A percentile compares a stretch with the other conserved stretches of the same genome.
Conservation (phyloP, 805 yeast genomes). For the Candida pseudofarinosa region DNA sequence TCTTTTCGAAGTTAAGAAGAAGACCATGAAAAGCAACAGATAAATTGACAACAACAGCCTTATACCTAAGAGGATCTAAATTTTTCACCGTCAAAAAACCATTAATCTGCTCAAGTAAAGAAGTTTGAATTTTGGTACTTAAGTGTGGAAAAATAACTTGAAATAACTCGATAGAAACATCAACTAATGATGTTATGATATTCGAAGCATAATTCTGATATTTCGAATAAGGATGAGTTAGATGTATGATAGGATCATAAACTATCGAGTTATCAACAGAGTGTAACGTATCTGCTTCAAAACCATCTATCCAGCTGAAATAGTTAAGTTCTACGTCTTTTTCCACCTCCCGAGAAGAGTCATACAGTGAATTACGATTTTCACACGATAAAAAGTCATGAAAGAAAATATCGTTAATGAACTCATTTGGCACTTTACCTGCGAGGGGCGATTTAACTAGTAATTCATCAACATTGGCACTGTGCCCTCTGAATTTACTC, state of each 20-base stretch:
- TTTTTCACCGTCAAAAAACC: constrained; percentile 40
- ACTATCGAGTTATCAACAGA: constrained; percentile 25
- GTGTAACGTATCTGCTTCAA: constrained; percentile 21
- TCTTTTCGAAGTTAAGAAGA: constrained; percentile 20
- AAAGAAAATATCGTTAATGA: constrained; percentile 1
- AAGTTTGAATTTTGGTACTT: constrained; percentile 75
- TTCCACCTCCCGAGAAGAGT: constrained; percentile 18
- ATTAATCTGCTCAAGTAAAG: constrained; percentile 78
- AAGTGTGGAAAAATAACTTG: constrained; percentile 66
- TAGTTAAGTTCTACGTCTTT: constrained; percentile 17
- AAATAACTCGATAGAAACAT: constrained; percentile 73
- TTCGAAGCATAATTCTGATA: constrained; percentile 20
- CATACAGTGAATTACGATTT: not conserved
- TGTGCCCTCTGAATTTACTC: constrained; percentile 36
- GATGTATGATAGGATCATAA: constrained; percentile 28
- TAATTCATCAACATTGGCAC: constrained; percentile 33
- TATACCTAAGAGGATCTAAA: constrained; percentile 27
- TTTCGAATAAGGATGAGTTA: constrained; percentile 23
- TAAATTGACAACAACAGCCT: constrained; percentile 57
- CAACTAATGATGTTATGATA: constrained; percentile 49
- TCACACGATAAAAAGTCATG: not conserved
- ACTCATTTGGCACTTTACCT: constrained; percentile 2
- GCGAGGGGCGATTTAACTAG: constrained; percentile 18
- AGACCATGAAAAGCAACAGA: constrained; percentile 61
- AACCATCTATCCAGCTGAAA: constrained; percentile 28